A percentile compares a stretch with the other conserved stretches of the same genome.
Conservation (phyloP, 75 land plant species). For the Sequoiadendron giganteum region DNA sequence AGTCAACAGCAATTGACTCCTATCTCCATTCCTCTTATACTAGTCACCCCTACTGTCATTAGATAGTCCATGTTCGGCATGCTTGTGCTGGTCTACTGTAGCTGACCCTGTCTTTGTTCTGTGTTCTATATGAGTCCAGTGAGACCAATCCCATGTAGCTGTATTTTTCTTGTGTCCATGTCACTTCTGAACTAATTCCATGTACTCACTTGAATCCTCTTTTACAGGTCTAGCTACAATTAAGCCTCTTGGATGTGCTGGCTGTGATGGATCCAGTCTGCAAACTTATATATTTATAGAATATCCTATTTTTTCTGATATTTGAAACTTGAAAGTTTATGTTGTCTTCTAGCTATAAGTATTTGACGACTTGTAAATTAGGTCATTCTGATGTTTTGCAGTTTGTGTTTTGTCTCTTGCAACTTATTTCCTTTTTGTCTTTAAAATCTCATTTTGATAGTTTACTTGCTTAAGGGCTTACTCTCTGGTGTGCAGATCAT, state of each 20-base stretch:
- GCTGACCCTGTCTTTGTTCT: too few relatives aligned
- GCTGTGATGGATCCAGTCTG: neutral
- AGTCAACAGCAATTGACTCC: too few relatives aligned
- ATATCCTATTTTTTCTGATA: neutral
- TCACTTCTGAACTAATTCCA: neutral
- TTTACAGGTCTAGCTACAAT: neutral
- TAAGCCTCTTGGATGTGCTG: neutral
- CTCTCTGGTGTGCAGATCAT: conserved; percentile 34
- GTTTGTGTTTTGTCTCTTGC: neutral
- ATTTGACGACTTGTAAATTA: neutral
- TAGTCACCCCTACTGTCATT: too few relatives aligned
- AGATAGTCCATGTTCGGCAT: too few relatives aligned
- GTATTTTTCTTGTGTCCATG: neutral
- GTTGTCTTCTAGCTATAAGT: neutral
- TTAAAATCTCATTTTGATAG: neutral
- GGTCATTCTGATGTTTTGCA: neutral
- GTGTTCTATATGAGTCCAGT: too few relatives aligned
- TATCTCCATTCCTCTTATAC: too few relatives aligned
- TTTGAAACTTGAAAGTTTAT: neutral
- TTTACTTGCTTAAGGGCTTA: neutral
- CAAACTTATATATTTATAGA: neutral
- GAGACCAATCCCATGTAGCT: too few relatives aligned
- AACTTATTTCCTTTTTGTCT: neutral
- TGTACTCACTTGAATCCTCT: neutral
- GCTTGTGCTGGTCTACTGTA: too few relatives aligned